Percentiles rank a stretch among this genome's conserved stretches.
Conservation (phyloP, 1,284 basidiomycete species). For the Mycena citricolor region DNA sequence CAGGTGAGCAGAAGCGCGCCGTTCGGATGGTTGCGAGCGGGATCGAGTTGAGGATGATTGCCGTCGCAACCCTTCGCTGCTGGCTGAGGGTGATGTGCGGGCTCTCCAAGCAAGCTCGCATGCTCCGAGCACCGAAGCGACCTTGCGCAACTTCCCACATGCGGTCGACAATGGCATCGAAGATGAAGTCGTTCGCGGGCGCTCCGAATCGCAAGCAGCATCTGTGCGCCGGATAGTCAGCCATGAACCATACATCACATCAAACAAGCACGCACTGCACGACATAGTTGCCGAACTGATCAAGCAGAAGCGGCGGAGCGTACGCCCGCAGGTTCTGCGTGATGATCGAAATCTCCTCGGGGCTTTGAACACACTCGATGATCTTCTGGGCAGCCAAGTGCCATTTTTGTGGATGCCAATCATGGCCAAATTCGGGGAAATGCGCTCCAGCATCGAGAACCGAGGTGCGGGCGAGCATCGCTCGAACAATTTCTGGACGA, state of each 20-base stretch:
- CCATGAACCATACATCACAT: background rate
- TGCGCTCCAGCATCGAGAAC: slow-evolving; percentile 89
- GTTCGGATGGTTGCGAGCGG: slow-evolving; percentile 96
- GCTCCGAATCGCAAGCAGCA: slow-evolving; percentile 91
- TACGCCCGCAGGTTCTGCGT: slow-evolving; percentile 88
- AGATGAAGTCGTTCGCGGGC: slow-evolving; percentile 92
- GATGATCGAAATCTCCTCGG: slow-evolving; percentile 86
- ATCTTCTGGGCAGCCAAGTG: slow-evolving; percentile 99
- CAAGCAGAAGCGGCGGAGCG: slow-evolving; percentile 90
- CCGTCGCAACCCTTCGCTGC: slow-evolving; percentile 92
- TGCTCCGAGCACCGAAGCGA: slow-evolving; percentile 95
- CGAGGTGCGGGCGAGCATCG: slow-evolving; percentile 78
- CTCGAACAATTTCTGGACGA: slow-evolving; percentile 97
- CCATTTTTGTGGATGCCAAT: slow-evolving; percentile 99
- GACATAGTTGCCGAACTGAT: slow-evolving; percentile 98
- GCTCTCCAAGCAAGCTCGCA: slow-evolving; percentile 95
- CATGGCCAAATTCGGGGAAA: slow-evolving; percentile 93
- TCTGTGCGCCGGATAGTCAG: slow-evolving; percentile 38
- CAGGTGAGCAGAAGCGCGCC: slow-evolving; percentile 94
- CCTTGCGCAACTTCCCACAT: slow-evolving; percentile 98
- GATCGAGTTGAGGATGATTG: slow-evolving; percentile 95
- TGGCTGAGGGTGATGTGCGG: slow-evolving; percentile 83
- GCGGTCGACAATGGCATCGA: slow-evolving; percentile 97
- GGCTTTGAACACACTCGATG: slow-evolving; percentile 91
- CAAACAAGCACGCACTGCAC: slow-evolving; percentile 68